Base-by-base conservation (phyloP, 441 rosid genomes). In the Metrosideros polymorpha region DNA sequence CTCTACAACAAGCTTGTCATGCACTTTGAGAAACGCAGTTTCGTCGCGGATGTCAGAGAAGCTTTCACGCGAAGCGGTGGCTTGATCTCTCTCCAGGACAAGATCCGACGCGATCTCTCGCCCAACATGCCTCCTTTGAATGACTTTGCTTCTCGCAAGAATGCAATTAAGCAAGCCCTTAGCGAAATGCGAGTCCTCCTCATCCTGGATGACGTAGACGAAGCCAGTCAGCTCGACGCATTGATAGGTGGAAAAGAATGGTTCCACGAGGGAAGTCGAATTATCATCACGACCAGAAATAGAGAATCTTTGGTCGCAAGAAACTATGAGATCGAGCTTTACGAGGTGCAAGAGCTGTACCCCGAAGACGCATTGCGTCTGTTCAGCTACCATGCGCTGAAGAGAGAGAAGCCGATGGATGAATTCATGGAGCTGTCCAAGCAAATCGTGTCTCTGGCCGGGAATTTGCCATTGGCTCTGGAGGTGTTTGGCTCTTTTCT, bases 401-500 rank as follows among this genome's bases (percentile, higher is more conserved):
- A 91, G 86, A 93, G 87, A 76, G 91, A 90, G 83, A 88, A 91
- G 53, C 98, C 96, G 22, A 86, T 89, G 9, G 47, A 86, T 3
- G 87, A 88, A 5, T 91, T 91, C 51, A 19, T 85, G 19, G 88
- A 82, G 6, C 86, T 94, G 57, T 90, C 96, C n/a, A 83, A 90
- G 86, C 42, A 92, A 87, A 88, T 92, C 77, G 93, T 93, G 56
- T 7, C 85, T 29, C 89, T 87, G 6, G 55, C 95, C 0, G 97
- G 92, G 53, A 76, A 53, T 3, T 83, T 94, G 30, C 98, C 97
- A 3, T 86, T 95, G 84, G 96, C 96, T 54, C 10, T 94, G 52
- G 91, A 92, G 91, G 94, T 95, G 27, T 91, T 93, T 56, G 98
- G 97, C 63, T 91, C 94, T 43, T 92, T 57, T 87, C 89, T 95